Conservation (phyloP, 805 yeast genomes). For the Sugiyamaella smithiae region DNA sequence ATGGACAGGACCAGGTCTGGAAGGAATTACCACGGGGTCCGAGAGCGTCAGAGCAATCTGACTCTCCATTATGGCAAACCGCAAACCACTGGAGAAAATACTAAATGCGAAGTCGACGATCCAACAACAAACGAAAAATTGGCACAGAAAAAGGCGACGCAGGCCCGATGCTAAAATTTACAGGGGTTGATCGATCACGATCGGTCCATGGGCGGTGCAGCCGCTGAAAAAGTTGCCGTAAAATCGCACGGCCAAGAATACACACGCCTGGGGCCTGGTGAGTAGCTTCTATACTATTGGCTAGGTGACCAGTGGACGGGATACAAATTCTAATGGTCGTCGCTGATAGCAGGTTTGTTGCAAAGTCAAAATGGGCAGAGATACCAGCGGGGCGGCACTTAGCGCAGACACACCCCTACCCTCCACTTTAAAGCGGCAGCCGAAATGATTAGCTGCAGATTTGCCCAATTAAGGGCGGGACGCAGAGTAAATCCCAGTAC, state of each 20-base stretch:
- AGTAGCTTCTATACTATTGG: no score
- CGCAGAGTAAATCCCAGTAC: slow-evolving; percentile 6
- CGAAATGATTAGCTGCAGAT: slow-evolving; percentile 1
- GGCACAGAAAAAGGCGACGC: not conserved
- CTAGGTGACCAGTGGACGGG: no score
- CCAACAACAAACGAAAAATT: no score
- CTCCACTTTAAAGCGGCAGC: not conserved
- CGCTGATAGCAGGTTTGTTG: no score
- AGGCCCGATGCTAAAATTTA: not conserved
- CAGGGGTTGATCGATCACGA: slow-evolving; percentile 2
- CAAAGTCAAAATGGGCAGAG: not conserved
- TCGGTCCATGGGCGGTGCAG: not conserved
- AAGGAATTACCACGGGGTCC: slow-evolving; percentile 1
- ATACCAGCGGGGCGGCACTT: not conserved
- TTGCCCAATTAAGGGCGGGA: not conserved
- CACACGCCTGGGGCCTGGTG: no score
- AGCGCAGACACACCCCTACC: slow-evolving; percentile 4
- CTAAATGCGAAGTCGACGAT: no score
- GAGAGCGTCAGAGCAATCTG: slow-evolving; percentile 2
- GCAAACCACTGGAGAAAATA: no score
- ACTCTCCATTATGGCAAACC: not conserved
- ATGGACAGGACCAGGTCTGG: not conserved
- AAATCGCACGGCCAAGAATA: no score
- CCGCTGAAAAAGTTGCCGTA: slow-evolving; percentile 1
- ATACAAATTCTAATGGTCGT: no score